Percentiles rank a stretch among this genome's conserved stretches.
These are phyloP conservation scores for Kurtzmaniella fragi DNA, from an alignment of 805 yeast species.

Conservation along the genomic window DNA sequence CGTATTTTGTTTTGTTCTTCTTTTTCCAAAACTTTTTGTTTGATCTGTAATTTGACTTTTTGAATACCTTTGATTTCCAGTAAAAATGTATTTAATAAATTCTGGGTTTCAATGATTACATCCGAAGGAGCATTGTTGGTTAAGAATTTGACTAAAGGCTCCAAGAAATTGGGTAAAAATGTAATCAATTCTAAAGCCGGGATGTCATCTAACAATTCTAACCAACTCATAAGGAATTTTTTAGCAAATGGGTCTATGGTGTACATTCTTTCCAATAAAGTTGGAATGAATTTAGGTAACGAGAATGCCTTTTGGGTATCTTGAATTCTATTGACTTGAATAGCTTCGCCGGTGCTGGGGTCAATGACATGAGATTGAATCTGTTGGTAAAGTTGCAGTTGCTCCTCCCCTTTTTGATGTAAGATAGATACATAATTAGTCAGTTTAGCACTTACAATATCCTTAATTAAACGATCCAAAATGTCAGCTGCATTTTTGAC, in stretches of 20 bases:
- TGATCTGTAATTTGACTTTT: slow-evolving; percentile 55
- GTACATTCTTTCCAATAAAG: slow-evolving; percentile 86
- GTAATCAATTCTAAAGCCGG: slow-evolving; percentile 87
- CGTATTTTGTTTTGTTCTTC: slow-evolving; percentile 12
- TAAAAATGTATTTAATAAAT: slow-evolving; percentile 66
- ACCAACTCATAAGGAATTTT: slow-evolving; percentile 90
- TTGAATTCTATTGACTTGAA: slow-evolving; percentile 57
- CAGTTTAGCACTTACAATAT: slow-evolving; percentile 92
- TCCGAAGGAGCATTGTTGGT: slow-evolving; percentile 77
- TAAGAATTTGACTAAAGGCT: slow-evolving; percentile 73
- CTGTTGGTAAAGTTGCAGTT: slow-evolving; percentile 19
- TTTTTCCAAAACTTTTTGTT: slow-evolving; percentile 15
- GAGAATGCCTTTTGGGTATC: slow-evolving; percentile 69
- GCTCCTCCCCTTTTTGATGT: slow-evolving; percentile 37
- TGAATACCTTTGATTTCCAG: slow-evolving; percentile 78
- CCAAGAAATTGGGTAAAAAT: slow-evolving; percentile 83
- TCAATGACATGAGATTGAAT: slow-evolving; percentile 43
- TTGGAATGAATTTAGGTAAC: slow-evolving; percentile 80
- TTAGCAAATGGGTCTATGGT: slow-evolving; percentile 91
- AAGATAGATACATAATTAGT: slow-evolving; percentile 78
- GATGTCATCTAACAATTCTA: slow-evolving; percentile 83
- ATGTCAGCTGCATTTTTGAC: slow-evolving; percentile 95
- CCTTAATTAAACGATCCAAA: slow-evolving; percentile 84
- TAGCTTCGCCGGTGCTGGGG: slow-evolving; percentile 48
- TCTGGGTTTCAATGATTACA: slow-evolving; percentile 80